Evolutionary conservation across 2,329 filamentous ascomycete genomes (phyloP), one percentile per base, ranked within the genome.

Genomic region (Hymenoscyphus albidus): DNA sequence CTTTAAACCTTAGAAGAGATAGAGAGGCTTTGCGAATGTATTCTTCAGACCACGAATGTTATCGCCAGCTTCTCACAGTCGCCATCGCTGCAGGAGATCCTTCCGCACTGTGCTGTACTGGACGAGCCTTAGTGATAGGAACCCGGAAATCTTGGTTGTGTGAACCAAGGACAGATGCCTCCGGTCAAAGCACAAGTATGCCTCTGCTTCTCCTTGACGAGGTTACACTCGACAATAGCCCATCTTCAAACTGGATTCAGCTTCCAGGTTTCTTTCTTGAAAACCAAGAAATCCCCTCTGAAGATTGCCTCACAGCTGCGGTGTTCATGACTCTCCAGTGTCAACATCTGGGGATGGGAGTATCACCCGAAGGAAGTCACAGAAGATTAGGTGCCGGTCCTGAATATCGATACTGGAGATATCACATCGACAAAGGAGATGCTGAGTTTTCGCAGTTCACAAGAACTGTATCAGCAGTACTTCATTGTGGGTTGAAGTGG

Each of bases 31-130:
- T 61, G 54, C 44, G 14, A 31, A 16, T 16, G 14, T 61, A 58
- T 31, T 44, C 13, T 14, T 58, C 62, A 5, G 48, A 61, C 14
- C 48, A 61, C 48, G 62, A 64, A 38, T 61, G 58, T 44, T 64
- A 57, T 38, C 58, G 62, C 16, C 62, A 58, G 32, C 58, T 64
- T 38, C 54, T 64, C n/a, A 61, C 54, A 9, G n/a, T 64, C 2
- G 62, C 48, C 18, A 40, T 64, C 13, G 62, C 58, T 44, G 58
- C 58, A 13, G 62, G 62, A 14, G 62, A 64, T 39, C 48, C 51
- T 12, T 51, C 44, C 13, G 38, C 58, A 31, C 51, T 64, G 10
- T 61, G 58, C 18, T 61, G 51, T 48, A 56, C 51, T 38, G 18
- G 48, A 16, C 22, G 7, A 35, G 18, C 62, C 10, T 31, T 61